Conservation (phyloP, 441 rosid species). For the Monsonia emarginata region DNA sequence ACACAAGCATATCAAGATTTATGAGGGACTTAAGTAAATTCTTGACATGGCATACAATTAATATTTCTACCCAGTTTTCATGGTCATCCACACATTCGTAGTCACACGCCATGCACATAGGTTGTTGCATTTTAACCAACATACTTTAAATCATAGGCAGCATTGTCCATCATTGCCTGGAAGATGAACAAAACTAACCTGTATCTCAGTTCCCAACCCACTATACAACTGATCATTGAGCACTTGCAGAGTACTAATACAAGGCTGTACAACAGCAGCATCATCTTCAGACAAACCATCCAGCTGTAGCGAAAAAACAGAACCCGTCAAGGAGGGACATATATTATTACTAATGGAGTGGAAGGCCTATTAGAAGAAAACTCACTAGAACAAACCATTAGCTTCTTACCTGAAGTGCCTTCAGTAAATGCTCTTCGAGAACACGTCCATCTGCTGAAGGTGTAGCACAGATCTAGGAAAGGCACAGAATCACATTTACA, state of each 20-base stretch:
- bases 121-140: neutral
- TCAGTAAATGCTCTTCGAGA: constrained; percentile 47
- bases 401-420: constrained; percentile 58
- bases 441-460: constrained; percentile 29
- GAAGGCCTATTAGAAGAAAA: neutral
- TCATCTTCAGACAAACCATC: constrained; percentile 41
- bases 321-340: constrained; percentile 13
- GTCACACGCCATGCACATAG: neutral
- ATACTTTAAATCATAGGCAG: neutral
- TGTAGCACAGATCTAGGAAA: constrained; percentile 46
- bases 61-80: neutral
- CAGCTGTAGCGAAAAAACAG: constrained; percentile 49
- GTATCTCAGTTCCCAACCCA: constrained; percentile 44
- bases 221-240: constrained; percentile 43
- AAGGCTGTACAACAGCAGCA: constrained; percentile 50
- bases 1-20: neutral
- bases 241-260: constrained; percentile 56
- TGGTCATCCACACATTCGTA: neutral
- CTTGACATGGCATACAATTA: neutral
- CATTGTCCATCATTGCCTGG: neutral
- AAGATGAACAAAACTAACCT: constrained; percentile 41
- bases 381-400: constrained; percentile 12
- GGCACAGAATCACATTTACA: constrained; percentile 17
- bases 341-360: neutral
- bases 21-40: neutral